Conservation (phyloP, 129 eudicot species). For the Scalesia atractyloides region DNA sequence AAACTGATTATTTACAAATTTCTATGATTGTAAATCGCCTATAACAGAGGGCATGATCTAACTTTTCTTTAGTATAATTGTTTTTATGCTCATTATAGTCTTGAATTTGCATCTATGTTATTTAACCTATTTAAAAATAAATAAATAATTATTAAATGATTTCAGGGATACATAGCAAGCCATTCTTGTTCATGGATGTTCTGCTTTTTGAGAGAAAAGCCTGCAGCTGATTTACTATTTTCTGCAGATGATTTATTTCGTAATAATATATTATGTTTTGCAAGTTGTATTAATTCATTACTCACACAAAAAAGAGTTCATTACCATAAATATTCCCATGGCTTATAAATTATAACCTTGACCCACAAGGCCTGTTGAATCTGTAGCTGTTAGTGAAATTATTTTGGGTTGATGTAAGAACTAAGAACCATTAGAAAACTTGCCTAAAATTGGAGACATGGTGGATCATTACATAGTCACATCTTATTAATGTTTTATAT, state of each 20-base stretch:
- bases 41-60: too few relatives aligned
- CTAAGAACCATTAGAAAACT: too few relatives aligned
- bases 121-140: neutral
- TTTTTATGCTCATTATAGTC: constrained; percentile 1
- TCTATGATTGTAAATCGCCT: too few relatives aligned
- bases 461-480: too few relatives aligned
- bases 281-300: constrained; percentile 14
- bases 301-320: constrained; percentile 15
- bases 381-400: constrained; percentile 1
- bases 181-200: constrained; percentile 26
- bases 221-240: constrained; percentile 31
- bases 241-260: constrained; percentile 17
- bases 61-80: neutral
- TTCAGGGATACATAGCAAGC: constrained; percentile 26
- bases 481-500: too few relatives aligned
- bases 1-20: too few relatives aligned
- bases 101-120: neutral
- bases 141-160: neutral
- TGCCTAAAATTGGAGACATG: too few relatives aligned
- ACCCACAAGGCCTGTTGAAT: neutral
- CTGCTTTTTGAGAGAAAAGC: constrained; percentile 19
- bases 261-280: constrained; percentile 14
- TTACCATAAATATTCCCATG: neutral
- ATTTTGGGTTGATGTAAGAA: neutral
- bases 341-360: neutral